These are phyloP conservation scores for Fagus crenata DNA, from an alignment of 306 rosid genomes.

Conservation along the genomic window DNA sequence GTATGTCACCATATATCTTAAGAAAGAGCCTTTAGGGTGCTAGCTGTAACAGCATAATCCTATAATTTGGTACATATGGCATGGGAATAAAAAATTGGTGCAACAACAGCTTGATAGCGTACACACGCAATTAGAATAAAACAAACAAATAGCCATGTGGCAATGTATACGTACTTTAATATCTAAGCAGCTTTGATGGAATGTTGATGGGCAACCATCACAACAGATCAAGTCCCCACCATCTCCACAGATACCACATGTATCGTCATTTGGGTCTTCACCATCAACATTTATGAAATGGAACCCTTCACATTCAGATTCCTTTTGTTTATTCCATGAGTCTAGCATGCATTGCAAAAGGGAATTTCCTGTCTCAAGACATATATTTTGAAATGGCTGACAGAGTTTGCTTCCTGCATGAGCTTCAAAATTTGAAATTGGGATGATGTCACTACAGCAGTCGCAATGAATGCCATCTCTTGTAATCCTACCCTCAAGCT, in stretches of 20 bases:
- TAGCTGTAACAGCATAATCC: too few relatives aligned
- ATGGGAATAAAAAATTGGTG: background rate
- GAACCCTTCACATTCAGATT: constrained; percentile 60
- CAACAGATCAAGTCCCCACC: constrained; percentile 96
- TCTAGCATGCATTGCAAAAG: constrained; percentile 84
- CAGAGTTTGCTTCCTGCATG: constrained; percentile 64
- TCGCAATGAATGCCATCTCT: constrained; percentile 81
- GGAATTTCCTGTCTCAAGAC: constrained; percentile 57
- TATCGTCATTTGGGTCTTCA: constrained; percentile 93
- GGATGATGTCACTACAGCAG: constrained; percentile 62
- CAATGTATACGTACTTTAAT: constrained; percentile 55
- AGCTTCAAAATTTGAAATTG: constrained; percentile 62
- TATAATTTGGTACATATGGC: too few relatives aligned
- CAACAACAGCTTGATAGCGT: background rate
- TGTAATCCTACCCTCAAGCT: constrained; percentile 62
- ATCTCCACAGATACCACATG: constrained; percentile 96
- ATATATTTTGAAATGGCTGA: constrained; percentile 63
- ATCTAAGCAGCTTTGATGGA: constrained; percentile 87
- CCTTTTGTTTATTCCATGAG: constrained; percentile 83
- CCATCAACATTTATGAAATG: constrained; percentile 67
- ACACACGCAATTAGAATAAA: constrained; percentile 11
- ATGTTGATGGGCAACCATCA: constrained; percentile 95
- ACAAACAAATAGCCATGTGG: background rate
- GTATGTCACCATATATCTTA: too few relatives aligned
- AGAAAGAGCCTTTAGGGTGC: background rate